Conservation (phyloP, 352 stramenopile genomes). For the Pythium aphanidermatum region DNA sequence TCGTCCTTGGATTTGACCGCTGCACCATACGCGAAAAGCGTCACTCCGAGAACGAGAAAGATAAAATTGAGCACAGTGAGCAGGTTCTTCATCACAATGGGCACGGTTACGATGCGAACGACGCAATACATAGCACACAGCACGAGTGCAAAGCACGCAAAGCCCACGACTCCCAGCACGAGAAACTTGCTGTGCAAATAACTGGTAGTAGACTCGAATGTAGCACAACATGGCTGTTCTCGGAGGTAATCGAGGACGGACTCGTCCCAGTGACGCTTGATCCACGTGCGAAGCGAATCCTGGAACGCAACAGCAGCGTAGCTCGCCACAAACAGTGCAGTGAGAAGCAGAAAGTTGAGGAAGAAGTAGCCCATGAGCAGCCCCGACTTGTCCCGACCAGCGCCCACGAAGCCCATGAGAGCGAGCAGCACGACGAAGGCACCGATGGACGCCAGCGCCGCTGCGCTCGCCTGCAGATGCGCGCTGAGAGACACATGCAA, state of each 20-base stretch:
- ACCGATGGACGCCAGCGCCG: conserved; percentile 36
- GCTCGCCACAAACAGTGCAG: conserved; percentile 50
- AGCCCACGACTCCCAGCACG: conserved; percentile 42
- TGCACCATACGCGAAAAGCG: conserved; percentile 50
- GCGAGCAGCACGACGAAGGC: conserved; percentile 46
- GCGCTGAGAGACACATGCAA: conserved; percentile 44
- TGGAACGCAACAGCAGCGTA: conserved; percentile 67
- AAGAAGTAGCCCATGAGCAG: conserved; percentile 76
- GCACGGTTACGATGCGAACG: conserved; percentile 79
- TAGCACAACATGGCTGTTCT: conserved; percentile 38
- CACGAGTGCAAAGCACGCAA: conserved; percentile 38
- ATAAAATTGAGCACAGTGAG: conserved; percentile 67
- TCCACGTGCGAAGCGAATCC: conserved; percentile 53
- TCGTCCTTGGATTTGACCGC: conserved; percentile 53
- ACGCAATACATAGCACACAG: conserved; percentile 70
- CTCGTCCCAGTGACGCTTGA: conserved; percentile 71
- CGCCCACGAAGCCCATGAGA: conserved; percentile 53
- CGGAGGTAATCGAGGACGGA: conserved; percentile 40
- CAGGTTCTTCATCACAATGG: conserved; percentile 84
- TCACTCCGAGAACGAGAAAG: conserved; percentile 54
- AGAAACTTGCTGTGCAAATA: conserved; percentile 46
- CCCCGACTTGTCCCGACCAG: conserved; percentile 54
- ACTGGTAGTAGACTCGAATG: conserved; percentile 40
- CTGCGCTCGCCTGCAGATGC: conserved; percentile 45
- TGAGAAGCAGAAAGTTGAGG: conserved; percentile 57